Conservation (phyloP, 495 filamentous ascomycete species). For the Daldinia childiae region DNA sequence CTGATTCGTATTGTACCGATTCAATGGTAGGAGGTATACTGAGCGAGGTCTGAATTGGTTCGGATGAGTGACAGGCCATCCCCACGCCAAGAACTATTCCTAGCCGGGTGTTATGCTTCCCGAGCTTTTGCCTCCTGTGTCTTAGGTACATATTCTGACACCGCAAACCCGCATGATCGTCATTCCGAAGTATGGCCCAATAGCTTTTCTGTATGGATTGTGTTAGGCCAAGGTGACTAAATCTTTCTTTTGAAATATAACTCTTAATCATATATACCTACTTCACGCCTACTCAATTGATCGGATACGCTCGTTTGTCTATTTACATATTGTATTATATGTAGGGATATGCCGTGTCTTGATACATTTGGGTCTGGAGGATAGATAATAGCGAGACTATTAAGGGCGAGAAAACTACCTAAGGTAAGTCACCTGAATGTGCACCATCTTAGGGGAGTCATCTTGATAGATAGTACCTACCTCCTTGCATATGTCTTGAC, state of each 20-base stretch:
- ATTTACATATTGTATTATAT: too few relatives aligned
- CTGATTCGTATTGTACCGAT: slow-evolving; percentile 23
- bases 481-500: too few relatives aligned
- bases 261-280: too few relatives aligned
- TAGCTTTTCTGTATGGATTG: neutral
- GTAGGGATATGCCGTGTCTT: too few relatives aligned
- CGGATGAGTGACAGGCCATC: slow-evolving; percentile 1
- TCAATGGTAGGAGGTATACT: neutral
- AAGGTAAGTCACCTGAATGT: too few relatives aligned
- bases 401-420: too few relatives aligned
- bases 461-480: too few relatives aligned
- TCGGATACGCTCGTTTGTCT: too few relatives aligned
- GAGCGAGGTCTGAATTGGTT: slow-evolving; percentile 5
- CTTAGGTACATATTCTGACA: slow-evolving; percentile 26
- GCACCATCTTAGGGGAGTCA: too few relatives aligned
- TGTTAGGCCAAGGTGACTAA: neutral
- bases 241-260: neutral
- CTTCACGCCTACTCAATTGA: too few relatives aligned
- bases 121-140: neutral
- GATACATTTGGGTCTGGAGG: too few relatives aligned
- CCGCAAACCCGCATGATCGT: slow-evolving; percentile 41
- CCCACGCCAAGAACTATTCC: slow-evolving; percentile 25
- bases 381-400: too few relatives aligned
- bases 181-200: slow-evolving; percentile 33
- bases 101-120: slow-evolving; percentile 13